Conservation (phyloP, 2,329 filamentous ascomycete species). For the Claviceps sp. region DNA sequence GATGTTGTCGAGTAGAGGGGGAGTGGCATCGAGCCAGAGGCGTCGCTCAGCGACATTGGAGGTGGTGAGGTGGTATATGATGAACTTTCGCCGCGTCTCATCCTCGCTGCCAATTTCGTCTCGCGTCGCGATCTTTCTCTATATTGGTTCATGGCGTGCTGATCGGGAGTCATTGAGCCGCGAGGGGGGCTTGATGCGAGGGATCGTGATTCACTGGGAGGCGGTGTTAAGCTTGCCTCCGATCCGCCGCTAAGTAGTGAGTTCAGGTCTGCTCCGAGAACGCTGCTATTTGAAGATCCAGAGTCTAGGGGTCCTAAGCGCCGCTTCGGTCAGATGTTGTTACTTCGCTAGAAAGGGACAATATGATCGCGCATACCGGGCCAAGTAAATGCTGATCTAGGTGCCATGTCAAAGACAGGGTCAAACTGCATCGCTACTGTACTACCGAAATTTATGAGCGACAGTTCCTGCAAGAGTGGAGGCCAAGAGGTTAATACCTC, state of each 20-base stretch:
- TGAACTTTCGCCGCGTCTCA: slow-evolving; percentile 36
- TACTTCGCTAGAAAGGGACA: slow-evolving; percentile 4
- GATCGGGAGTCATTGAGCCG: slow-evolving; percentile 40
- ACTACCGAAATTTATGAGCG: slow-evolving; percentile 14
- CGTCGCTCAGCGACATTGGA: slow-evolving; percentile 22
- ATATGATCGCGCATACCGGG: slow-evolving; percentile 21
- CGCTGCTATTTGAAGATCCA: slow-evolving; percentile 15
- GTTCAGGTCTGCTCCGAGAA: slow-evolving; percentile 31
- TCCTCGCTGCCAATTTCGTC: slow-evolving; percentile 38
- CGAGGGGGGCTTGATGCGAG: slow-evolving; percentile 45
- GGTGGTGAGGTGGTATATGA: slow-evolving; percentile 27
- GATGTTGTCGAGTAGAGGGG: slow-evolving; percentile 36
- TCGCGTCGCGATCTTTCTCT: slow-evolving; percentile 45
- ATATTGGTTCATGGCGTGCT: slow-evolving; percentile 49
- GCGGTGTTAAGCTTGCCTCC: slow-evolving; percentile 35
- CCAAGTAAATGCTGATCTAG: slow-evolving; percentile 37
- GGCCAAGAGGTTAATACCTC: slow-evolving; percentile 17
- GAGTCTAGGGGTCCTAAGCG: slow-evolving; percentile 23
- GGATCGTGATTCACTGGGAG: slow-evolving; percentile 36
- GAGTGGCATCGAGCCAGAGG: slow-evolving; percentile 28
- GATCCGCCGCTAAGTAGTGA: slow-evolving; percentile 30
- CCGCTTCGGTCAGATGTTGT: neutral
- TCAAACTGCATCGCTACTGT: slow-evolving; percentile 40
- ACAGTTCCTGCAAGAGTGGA: neutral
- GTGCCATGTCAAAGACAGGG: slow-evolving; percentile 36